A percentile compares a stretch with the other conserved stretches of the same genome.
Evolutionary conservation across 2,329 filamentous ascomycete species (phyloP).

Genomic region (Scedosporium apiospermum): DNA sequence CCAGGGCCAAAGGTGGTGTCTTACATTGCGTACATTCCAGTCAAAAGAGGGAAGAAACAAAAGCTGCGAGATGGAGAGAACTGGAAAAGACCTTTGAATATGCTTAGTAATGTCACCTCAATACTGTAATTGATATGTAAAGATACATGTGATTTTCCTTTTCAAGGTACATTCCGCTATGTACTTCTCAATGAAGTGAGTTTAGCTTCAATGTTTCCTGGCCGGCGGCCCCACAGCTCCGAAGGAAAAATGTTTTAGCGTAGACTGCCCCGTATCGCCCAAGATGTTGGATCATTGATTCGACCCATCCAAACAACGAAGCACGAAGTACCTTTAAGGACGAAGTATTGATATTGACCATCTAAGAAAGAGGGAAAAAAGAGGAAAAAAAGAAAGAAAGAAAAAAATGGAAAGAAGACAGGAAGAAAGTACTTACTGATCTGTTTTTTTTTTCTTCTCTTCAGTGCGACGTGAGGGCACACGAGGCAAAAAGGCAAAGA

Average conservation of each 20-base stretch:
- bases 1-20: too few relatives aligned
- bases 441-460: too few relatives aligned
- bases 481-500: too few relatives aligned
- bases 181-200: too few relatives aligned
- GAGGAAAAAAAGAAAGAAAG: too few relatives aligned
- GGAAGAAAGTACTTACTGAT: too few relatives aligned
- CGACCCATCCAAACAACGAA: background rate
- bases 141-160: background rate
- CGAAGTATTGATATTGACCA: too few relatives aligned
- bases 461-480: too few relatives aligned
- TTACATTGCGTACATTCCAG: too few relatives aligned
- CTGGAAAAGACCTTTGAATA: background rate
- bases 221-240: background rate
- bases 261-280: background rate
- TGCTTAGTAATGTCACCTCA: background rate
- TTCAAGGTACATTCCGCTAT: background rate
- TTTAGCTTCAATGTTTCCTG: background rate
- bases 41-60: background rate
- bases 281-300: background rate
- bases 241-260: slow-evolving; percentile 2
- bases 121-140: background rate
- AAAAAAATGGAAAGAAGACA: too few relatives aligned
- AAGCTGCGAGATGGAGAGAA: background rate
- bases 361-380: too few relatives aligned
- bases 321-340: background rate